A percentile compares a stretch with the other conserved stretches of the same genome.
These are phyloP conservation scores for Kwoniella sp. DNA, from an alignment of 768 basidiomycete genomes.

Conservation along the genomic window DNA sequence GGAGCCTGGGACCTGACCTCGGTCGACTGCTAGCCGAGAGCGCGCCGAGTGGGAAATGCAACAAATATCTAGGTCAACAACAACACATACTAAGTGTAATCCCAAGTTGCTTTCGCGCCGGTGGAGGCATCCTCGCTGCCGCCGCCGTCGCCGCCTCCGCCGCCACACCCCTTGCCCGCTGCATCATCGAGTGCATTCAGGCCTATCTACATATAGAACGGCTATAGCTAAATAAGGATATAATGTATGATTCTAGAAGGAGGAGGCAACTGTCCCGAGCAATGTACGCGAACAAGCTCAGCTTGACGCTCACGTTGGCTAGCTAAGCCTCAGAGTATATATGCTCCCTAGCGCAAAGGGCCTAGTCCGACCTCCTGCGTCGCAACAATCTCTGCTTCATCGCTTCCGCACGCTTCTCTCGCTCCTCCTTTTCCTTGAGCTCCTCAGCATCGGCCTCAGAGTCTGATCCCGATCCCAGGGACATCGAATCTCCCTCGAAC, in stretches of 20 bases:
- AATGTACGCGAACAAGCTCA: background rate
- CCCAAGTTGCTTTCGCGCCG: no score
- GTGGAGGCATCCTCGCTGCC: no score
- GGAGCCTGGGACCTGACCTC: no score
- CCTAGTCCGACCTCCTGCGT: slow-evolving; percentile 13
- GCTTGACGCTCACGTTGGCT: slow-evolving; percentile 1
- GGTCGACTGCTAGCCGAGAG: no score
- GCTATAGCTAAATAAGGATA: background rate
- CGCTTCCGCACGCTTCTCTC: slow-evolving; percentile 30
- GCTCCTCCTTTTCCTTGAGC: slow-evolving; percentile 13
- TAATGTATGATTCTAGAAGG: background rate
- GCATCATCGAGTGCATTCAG: no score
- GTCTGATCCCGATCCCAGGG: slow-evolving; percentile 3
- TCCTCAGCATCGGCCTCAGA: slow-evolving; percentile 2
- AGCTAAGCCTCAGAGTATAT: no score
- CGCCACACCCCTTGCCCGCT: no score
- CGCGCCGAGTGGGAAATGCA: no score
- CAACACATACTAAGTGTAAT: no score
- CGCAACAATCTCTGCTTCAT: slow-evolving; percentile 30
- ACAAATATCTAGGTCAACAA: no score
- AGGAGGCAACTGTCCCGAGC: background rate
- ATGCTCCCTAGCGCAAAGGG: background rate
- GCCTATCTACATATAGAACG: no score
- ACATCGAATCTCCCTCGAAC: slow-evolving; percentile 24
- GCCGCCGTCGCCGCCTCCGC: no score